Conservation (phyloP, 805 yeast species). For the Wickerhamiella cacticola region DNA sequence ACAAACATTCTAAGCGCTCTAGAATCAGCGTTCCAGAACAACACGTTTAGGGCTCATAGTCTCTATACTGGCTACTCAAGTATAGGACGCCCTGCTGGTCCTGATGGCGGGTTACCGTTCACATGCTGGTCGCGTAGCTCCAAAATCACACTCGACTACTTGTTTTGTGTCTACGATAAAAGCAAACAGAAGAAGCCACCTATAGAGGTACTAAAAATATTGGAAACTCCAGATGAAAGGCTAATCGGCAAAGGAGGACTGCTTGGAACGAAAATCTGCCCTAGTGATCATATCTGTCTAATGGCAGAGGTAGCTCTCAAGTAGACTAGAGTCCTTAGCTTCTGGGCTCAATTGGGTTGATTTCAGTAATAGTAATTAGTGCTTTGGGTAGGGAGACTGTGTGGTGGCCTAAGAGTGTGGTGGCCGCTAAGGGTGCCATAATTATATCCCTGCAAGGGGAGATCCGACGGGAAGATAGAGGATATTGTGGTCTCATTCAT, state of each 20-base stretch:
- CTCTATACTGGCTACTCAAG: slow-evolving; percentile 37
- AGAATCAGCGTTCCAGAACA: slow-evolving; percentile 42
- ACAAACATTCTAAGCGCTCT: not conserved
- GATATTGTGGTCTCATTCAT: too few relatives aligned
- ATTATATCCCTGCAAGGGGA: too few relatives aligned
- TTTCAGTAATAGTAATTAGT: too few relatives aligned
- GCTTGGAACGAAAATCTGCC: slow-evolving; percentile 71
- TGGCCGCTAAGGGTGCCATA: too few relatives aligned
- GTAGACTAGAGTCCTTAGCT: too few relatives aligned
- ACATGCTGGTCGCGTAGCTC: slow-evolving; percentile 92
- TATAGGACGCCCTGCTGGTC: slow-evolving; percentile 65
- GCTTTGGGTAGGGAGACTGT: too few relatives aligned
- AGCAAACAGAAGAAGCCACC: slow-evolving; percentile 30
- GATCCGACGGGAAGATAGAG: too few relatives aligned
- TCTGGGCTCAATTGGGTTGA: too few relatives aligned
- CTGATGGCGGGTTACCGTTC: slow-evolving; percentile 63
- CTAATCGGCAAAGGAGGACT: slow-evolving; percentile 79
- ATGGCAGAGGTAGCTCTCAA: slow-evolving; percentile 68
- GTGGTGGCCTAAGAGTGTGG: too few relatives aligned
- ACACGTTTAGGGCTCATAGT: slow-evolving; percentile 54
- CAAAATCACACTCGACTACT: slow-evolving; percentile 79
- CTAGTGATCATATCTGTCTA: slow-evolving; percentile 82
- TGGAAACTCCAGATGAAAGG: slow-evolving; percentile 57
- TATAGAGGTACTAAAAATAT: slow-evolving; percentile 40
- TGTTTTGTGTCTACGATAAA: slow-evolving; percentile 47